A percentile compares a stretch with the other conserved stretches of the same genome.
These are phyloP conservation scores for Saturnispora galanensis DNA, from an alignment of 805 yeast species.

Conservation along the genomic window DNA sequence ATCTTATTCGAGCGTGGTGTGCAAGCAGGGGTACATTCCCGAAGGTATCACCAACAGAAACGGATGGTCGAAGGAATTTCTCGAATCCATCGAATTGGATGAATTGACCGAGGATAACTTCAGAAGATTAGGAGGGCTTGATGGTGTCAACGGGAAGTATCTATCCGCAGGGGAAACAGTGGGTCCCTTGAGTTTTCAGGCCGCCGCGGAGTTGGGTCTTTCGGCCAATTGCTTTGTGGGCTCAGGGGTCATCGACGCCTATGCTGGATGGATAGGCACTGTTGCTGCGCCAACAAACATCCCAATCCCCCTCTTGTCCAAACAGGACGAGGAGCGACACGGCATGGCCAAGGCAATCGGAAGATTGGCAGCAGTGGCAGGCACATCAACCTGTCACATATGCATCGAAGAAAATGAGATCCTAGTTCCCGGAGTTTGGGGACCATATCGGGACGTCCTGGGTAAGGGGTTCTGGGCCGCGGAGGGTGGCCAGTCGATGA, in stretches of 20 bases:
- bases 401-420: constrained; percentile 76
- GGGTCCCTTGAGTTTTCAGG: constrained; percentile 52
- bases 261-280: constrained; percentile 98
- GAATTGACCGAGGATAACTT: constrained; percentile 75
- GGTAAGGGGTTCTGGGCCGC: constrained; percentile 91
- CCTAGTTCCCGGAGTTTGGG: constrained; percentile 97
- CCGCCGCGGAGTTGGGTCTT: constrained; percentile 81
- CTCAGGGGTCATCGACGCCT: constrained; percentile 94
- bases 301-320: constrained; percentile 40
- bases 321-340: constrained; percentile 34
- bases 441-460: constrained; percentile 90
- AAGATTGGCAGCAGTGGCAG: constrained; percentile 94
- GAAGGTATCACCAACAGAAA: constrained; percentile 83
- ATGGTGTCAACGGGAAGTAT: constrained; percentile 61
- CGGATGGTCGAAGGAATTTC: constrained; percentile 86
- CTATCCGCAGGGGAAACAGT: constrained; percentile 85
- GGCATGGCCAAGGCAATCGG: constrained; percentile 62
- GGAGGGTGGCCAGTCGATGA: constrained; percentile 98
- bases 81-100: constrained; percentile 55
- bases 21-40: constrained; percentile 94
- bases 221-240: constrained; percentile 77
- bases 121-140: constrained; percentile 73
- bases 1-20: constrained; percentile 81
- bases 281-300: constrained; percentile 80
- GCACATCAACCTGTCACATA: constrained; percentile 95